A percentile compares a stretch with the other conserved stretches of the same genome.
These are phyloP conservation scores for Fusarium vanettenii DNA, from an alignment of 2,329 filamentous ascomycete species.

Conservation along the genomic window DNA sequence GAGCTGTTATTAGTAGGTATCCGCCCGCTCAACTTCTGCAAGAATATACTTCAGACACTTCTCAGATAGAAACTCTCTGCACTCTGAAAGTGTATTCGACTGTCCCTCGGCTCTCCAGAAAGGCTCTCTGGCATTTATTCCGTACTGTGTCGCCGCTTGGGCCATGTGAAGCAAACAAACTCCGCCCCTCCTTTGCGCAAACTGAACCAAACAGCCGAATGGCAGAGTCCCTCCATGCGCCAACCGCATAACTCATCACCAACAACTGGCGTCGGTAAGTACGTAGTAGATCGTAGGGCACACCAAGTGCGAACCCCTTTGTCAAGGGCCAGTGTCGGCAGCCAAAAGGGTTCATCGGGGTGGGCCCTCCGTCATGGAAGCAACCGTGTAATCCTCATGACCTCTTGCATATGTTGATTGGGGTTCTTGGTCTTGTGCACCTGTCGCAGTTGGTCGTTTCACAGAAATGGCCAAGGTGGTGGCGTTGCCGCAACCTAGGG, in stretches of 20 bases:
- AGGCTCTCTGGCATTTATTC: constrained; percentile 8
- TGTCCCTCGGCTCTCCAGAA: constrained; percentile 9
- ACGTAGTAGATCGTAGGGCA: constrained; percentile 18
- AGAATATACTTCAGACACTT: neutral
- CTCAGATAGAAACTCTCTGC: neutral
- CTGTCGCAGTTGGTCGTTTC: constrained; percentile 26
- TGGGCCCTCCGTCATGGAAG: constrained; percentile 23
- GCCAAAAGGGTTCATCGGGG: constrained; percentile 13
- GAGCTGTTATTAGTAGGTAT: constrained; percentile 3
- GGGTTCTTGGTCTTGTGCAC: constrained; percentile 15
- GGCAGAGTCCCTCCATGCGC: constrained; percentile 25
- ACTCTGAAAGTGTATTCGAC: constrained; percentile 1
- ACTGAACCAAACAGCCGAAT: constrained; percentile 35
- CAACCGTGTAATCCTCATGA: constrained; percentile 31
- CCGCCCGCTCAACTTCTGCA: neutral
- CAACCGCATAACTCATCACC: constrained; percentile 37
- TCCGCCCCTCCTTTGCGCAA: constrained; percentile 11
- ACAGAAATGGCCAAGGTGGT: constrained; percentile 31
- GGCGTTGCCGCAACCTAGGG: constrained; percentile 19
- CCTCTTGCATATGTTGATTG: constrained; percentile 17
- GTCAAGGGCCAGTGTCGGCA: neutral
- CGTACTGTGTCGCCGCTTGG: constrained; percentile 19
- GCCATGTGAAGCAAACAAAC: constrained; percentile 30
- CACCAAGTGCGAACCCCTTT: constrained; percentile 11
- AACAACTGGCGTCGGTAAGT: constrained; percentile 32